Percentiles rank a stretch among this genome's conserved stretches.
Conservation (phyloP, 495 filamentous ascomycete species). For the Lasiosphaeria ovina region DNA sequence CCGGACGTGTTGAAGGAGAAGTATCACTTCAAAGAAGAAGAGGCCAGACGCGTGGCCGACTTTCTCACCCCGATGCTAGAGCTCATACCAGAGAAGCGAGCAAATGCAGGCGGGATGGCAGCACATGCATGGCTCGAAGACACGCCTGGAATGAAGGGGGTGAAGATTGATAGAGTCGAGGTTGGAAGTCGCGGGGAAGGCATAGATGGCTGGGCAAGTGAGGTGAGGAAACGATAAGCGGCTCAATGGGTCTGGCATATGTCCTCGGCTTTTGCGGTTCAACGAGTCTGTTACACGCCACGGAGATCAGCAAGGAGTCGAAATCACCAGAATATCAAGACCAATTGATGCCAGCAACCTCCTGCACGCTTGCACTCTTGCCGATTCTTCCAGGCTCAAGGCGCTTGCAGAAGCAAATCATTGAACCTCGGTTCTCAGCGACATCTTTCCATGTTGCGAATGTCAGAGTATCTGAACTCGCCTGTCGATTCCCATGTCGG, state of each 20-base stretch:
- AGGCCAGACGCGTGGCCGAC: constrained; percentile 73
- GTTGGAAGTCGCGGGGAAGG: constrained; percentile 86
- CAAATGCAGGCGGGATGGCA: constrained; percentile 95
- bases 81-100: constrained; percentile 77
- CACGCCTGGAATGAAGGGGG: constrained; percentile 80
- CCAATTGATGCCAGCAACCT: background rate
- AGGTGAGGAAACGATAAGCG: constrained; percentile 78
- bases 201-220: constrained; percentile 91
- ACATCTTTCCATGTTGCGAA: no score
- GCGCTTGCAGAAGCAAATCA: background rate
- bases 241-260: background rate
- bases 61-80: constrained; percentile 94
- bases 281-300: background rate
- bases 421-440: no score
- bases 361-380: background rate
- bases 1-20: constrained; percentile 94
- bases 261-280: background rate
- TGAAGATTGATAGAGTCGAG: constrained; percentile 65
- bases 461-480: no score
- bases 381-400: background rate
- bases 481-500: no score
- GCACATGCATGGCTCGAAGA: constrained; percentile 76
- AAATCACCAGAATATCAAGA: constrained; percentile 1
- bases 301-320: background rate
- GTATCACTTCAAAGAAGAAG: constrained; percentile 84